Evolutionary conservation across 1,139 yeast genomes (phyloP).

Genomic region (Magnusiomyces fungicola): DNA sequence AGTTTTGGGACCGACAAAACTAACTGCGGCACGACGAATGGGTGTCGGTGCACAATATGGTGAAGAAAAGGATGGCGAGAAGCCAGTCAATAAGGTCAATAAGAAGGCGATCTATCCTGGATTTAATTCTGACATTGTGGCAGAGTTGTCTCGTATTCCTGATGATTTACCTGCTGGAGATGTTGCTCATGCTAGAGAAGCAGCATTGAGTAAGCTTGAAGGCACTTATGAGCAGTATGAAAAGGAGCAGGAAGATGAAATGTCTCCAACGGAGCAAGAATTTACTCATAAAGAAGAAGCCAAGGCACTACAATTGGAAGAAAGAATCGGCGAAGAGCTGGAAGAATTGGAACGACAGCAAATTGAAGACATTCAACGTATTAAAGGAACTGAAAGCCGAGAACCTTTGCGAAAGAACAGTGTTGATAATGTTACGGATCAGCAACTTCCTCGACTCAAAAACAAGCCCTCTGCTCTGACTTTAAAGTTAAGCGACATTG

Average conservation of each 20-base stretch:
- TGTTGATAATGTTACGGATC: no score
- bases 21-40: no score
- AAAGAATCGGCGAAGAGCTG: background rate
- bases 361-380: background rate
- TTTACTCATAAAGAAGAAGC: background rate
- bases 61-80: no score
- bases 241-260: background rate
- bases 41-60: no score
- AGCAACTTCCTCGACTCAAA: no score
- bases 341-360: constrained; percentile 2
- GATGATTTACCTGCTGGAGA: constrained; percentile 27
- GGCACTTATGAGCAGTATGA: constrained; percentile 41
- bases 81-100: no score
- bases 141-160: constrained; percentile 56
- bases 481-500: no score
- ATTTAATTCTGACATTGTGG: constrained; percentile 23
- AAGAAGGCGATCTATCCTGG: constrained; percentile 15
- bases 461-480: no score
- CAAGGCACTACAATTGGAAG: background rate
- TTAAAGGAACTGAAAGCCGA: background rate
- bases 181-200: constrained; percentile 46
- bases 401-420: no score
- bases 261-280: background rate
- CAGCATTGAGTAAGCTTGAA: constrained; percentile 69
- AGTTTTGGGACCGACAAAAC: no score